Percentiles rank a stretch among this genome's conserved stretches.
These are phyloP conservation scores for Dentipellis fragilis DNA, from an alignment of 768 basidiomycete species.

Conservation along the genomic window DNA sequence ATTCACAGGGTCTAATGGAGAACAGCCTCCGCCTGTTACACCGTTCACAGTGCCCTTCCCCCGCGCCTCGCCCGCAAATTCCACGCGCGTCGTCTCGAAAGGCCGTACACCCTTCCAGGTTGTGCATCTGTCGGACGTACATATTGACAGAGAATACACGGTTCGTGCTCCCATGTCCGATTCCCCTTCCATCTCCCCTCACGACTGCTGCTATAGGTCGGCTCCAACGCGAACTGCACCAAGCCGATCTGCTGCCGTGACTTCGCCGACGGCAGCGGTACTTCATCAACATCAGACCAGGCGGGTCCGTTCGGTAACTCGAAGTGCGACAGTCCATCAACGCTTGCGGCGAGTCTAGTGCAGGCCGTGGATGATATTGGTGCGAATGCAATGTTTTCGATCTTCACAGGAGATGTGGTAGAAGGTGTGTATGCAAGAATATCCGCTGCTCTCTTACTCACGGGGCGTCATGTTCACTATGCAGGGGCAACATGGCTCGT, in stretches of 20 bases:
- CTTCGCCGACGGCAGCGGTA: background rate
- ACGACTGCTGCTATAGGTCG: background rate
- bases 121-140: slow-evolving; percentile 1
- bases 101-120: slow-evolving; percentile 1
- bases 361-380: background rate
- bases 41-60: background rate
- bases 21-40: background rate
- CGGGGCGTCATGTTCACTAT: background rate
- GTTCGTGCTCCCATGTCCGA: background rate
- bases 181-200: background rate
- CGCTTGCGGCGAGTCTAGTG: background rate
- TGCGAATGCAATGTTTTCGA: slow-evolving; percentile 30
- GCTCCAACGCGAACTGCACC: slow-evolving; percentile 1
- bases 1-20: background rate
- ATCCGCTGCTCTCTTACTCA: background rate
- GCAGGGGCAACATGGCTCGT: slow-evolving; percentile 43
- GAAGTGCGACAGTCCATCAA: background rate
- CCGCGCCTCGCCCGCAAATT: background rate
- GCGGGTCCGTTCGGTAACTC: background rate
- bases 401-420: slow-evolving; percentile 59
- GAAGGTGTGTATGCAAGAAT: slow-evolving; percentile 31
- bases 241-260: slow-evolving; percentile 1
- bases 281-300: background rate
- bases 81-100: background rate
- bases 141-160: background rate